phyloP scores from a whole-genome alignment of 2,329 filamentous ascomycete species.

The Lecanicillium sp. region DNA sequence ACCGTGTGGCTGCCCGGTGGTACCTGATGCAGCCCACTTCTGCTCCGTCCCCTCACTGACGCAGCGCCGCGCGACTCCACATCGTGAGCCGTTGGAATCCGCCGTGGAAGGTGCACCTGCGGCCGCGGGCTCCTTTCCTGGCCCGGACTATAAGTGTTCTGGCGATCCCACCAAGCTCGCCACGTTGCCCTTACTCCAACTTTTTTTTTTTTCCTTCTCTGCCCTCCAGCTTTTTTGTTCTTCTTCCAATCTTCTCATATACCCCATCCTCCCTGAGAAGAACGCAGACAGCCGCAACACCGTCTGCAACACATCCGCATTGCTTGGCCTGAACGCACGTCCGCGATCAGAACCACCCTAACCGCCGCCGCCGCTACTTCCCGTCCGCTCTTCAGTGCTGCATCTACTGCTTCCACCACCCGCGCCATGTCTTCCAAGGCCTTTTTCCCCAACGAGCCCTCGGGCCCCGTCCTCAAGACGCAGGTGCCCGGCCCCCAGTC shows the following conservation, averaged over 20 bases:
- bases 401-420: slow-evolving; percentile 13
- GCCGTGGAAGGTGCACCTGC: too few relatives aligned
- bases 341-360: slow-evolving; percentile 7
- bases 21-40: too few relatives aligned
- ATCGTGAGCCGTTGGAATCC: slow-evolving; percentile 8
- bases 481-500: slow-evolving; percentile 70
- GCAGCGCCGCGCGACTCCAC: too few relatives aligned
- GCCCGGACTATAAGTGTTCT: not conserved
- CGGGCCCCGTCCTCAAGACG: slow-evolving; percentile 45
- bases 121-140: not conserved
- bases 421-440: slow-evolving; percentile 25
- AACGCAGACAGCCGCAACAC: too few relatives aligned
- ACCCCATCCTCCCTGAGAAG: too few relatives aligned
- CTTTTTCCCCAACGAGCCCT: slow-evolving; percentile 43
- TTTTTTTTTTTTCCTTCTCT: not conserved
- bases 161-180: slow-evolving; percentile 1
- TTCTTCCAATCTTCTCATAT: too few relatives aligned
- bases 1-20: too few relatives aligned
- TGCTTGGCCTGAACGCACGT: too few relatives aligned
- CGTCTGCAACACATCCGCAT: too few relatives aligned
- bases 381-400: not conserved
- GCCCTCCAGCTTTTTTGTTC: not conserved
- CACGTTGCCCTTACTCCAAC: not conserved
- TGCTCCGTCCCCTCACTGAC: too few relatives aligned
- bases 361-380: not conserved